These are phyloP conservation scores for Neonectria faginata DNA, from an alignment of 2,329 filamentous ascomycete genomes.

Conservation along the genomic window DNA sequence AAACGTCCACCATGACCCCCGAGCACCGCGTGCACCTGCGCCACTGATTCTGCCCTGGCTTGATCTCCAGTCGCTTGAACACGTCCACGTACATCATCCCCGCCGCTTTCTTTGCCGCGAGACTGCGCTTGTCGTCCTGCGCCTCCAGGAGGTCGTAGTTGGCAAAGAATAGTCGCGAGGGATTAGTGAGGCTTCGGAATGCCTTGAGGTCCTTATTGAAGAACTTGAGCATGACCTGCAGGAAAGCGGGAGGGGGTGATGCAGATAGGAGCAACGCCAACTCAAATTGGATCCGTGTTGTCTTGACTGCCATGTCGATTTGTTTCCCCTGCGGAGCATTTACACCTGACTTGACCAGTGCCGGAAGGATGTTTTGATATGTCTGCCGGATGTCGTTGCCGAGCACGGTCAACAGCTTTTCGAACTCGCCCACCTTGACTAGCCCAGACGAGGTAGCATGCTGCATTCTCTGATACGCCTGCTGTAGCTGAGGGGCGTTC, in stretches of 20 bases:
- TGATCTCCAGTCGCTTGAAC: constrained; percentile 70
- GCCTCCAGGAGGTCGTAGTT: constrained; percentile 78
- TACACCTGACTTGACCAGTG: constrained; percentile 59
- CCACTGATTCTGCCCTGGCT: constrained; percentile 48
- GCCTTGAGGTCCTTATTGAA: constrained; percentile 69
- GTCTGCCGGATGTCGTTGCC: constrained; percentile 62
- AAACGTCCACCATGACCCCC: constrained; percentile 73
- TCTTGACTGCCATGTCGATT: constrained; percentile 58
- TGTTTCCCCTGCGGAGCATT: constrained; percentile 58
- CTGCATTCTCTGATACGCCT: constrained; percentile 67
- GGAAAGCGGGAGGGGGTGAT: constrained; percentile 60
- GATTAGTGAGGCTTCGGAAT: constrained; percentile 71
- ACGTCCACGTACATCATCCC: constrained; percentile 60
- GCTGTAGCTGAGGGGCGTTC: constrained; percentile 64
- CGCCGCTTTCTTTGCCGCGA: constrained; percentile 53
- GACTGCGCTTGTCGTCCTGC: constrained; percentile 65
- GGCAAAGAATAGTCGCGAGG: constrained; percentile 76
- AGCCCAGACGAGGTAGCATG: constrained; percentile 62
- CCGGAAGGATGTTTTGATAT: constrained; percentile 61
- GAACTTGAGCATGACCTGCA: constrained; percentile 72
- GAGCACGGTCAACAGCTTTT: constrained; percentile 67
- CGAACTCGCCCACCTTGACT: constrained; percentile 71
- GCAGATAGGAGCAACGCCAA: constrained; percentile 63
- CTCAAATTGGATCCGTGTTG: constrained; percentile 62
- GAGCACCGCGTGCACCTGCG: constrained; percentile 67